Evolutionary conservation across 306 rosid species (phyloP), one percentile per base, ranked within the genome.

Genomic region (Sphenostylis stenocarpa): DNA sequence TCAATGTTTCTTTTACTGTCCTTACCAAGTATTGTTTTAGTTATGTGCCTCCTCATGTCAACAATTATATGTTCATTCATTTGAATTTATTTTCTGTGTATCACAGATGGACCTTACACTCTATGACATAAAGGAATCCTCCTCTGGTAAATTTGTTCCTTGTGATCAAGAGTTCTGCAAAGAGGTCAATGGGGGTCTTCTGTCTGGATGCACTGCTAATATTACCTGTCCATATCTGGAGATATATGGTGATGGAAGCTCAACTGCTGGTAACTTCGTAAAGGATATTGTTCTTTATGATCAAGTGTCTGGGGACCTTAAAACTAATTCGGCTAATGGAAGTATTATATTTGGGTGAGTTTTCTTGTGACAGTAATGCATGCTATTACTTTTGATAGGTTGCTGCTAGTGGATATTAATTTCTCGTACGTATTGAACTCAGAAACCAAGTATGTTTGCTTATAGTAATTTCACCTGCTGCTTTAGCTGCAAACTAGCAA

Each of bases 241-340:
- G 91, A 88, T 90, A 83, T 95, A 92, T 72, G 97, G 93, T 38
- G 99, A 95, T 69, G 99, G 99, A 14, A 95, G 91, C 88, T 92
- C 97, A 70, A 92, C 97, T 76, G 97, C 99, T 70, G 99, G 99
- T 63, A 86, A 87, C 77, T 90, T 92, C 68, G 90, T 95, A 24
- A 92, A 84, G 75, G 99, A 95, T 84, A 11, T 78, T 55, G 87
- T 95, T 28, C 87, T 77, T 43, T 95, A 90, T 87, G 92, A 89
- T 56, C 90, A 84, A 52, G 97, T 95, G 13, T 89, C 99, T 11
- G 97, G 99, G 80, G 99, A 95, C 85, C 92, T 89, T 58, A 23
- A 90, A 80, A 92, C 98, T 70, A 82, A 90, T 31, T 83, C 96
- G 1, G 82, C 97, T 67, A 95, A 95, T 79, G 97, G 97, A 80